Base-by-base conservation (phyloP, 1,284 basidiomycete genomes). In the Kalmanozyma brasiliensis region DNA sequence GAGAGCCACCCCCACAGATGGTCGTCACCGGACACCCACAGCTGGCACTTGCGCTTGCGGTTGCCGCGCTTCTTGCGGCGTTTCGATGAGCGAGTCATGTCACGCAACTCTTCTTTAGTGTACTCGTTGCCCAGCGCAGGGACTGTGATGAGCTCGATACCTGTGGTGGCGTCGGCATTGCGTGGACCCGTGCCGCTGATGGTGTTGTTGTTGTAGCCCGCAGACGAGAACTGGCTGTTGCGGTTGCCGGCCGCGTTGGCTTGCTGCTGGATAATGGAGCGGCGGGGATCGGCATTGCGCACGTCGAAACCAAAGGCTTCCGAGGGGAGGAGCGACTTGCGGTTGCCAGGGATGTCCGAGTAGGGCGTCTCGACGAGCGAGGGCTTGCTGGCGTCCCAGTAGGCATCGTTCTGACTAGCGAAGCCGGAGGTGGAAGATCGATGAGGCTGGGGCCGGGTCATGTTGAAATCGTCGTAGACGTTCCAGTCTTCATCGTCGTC, bases 401-500 rank as follows among this genome's bases (percentile, higher is more conserved):
- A 64, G 4, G 49, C 64, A 30, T 61, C 52, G 26, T 48, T 47
- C 52, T 57, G 51, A 16, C 45, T 37, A 8, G 59, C 52, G 7
- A 61, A 24, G 0, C 46, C 57, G 4, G 59, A 49, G 5, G 55
- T 52, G 10, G 69, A 56, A 8, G 47, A 38, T 41, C 70, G 52
- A 23, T 71, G 52, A 6, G 66, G 52, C 47, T 57, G 37, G 22
- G 74, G 71, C 5, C 71, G 57, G 10, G 62, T 64, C 56, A 73
- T 78, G 65, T 78, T 78, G 58, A 78, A 78, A 40, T 78, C 77
- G 36, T 78, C 77, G 46, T 78, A 78, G 14, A 78, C 75, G 40
- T 78, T 77, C 77, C 77, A 78, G 36, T 76, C 71, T 17, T 76
- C 58, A 11, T 73, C 74, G 4, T 68, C 64, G 4, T 69, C 52